A percentile compares a stretch with the other conserved stretches of the same genome.
Evolutionary conservation across 2,329 filamentous ascomycete species (phyloP).

Genomic region (Beauveria rudraprayagi): DNA sequence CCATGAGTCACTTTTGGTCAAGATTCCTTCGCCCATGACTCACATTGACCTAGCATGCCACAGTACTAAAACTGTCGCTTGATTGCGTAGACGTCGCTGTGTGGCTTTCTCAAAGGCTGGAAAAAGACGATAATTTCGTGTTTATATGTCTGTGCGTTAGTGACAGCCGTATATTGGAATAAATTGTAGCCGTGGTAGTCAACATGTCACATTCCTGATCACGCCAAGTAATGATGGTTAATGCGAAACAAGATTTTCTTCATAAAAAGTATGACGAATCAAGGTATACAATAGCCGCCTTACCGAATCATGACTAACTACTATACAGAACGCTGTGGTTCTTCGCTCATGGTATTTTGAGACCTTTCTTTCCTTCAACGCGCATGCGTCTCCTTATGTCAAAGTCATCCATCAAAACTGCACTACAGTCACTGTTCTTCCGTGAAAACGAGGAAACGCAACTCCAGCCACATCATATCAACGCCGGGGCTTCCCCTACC

Average conservation of each 20-base stretch:
- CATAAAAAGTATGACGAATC: neutral
- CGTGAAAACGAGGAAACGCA: too few species aligned
- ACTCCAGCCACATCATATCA: neutral
- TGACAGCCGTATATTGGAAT: neutral
- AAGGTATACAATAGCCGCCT: neutral
- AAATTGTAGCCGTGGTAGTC: neutral
- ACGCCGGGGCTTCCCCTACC: slow-evolving; percentile 28
- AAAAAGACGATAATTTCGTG: too few species aligned
- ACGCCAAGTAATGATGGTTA: neutral
- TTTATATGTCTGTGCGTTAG: too few species aligned
- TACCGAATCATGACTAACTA: slow-evolving; percentile 3
- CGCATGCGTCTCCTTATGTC: neutral
- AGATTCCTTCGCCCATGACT: too few species aligned
- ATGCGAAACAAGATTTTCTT: neutral
- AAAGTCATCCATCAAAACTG: neutral
- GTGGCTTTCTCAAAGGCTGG: too few species aligned
- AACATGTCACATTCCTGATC: neutral
- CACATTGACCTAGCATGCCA: too few species aligned
- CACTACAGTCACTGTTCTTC: neutral
- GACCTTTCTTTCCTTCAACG: neutral
- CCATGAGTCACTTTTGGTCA: too few species aligned
- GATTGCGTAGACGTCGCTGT: neutral
- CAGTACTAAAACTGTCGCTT: neutral
- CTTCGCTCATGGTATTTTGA: neutral
- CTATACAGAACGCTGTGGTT: slow-evolving; percentile 4